Evolutionary conservation across 2,329 filamentous ascomycete genomes (phyloP).

Genomic region (Paecilomyces sp.): DNA sequence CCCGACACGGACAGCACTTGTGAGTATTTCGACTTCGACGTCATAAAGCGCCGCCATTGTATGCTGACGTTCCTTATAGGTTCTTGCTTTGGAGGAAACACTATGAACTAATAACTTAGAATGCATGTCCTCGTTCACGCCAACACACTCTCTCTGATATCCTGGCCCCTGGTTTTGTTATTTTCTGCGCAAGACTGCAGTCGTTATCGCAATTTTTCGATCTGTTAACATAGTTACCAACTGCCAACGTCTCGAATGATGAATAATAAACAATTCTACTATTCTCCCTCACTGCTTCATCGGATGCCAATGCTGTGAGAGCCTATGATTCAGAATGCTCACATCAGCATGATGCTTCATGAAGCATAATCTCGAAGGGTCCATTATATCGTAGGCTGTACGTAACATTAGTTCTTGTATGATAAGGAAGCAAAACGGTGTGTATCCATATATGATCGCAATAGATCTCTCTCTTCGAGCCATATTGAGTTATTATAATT

Average conservation of each 20-base stretch:
- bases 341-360: too few relatives aligned
- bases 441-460: too few relatives aligned
- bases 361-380: too few relatives aligned
- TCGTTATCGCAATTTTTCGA: background rate
- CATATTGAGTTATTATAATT: too few relatives aligned
- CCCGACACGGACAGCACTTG: conserved; percentile 74
- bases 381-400: too few relatives aligned
- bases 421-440: too few relatives aligned
- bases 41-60: background rate
- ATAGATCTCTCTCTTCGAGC: too few relatives aligned
- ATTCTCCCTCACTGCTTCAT: too few relatives aligned
- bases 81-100: background rate
- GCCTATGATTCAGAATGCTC: too few relatives aligned
- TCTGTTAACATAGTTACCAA: background rate
- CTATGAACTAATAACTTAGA: background rate
- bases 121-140: background rate
- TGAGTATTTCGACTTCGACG: conserved; percentile 38
- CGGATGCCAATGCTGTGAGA: too few relatives aligned
- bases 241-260: background rate
- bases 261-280: background rate
- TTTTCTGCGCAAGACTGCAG: background rate
- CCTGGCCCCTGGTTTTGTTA: background rate
- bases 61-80: background rate
- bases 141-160: background rate
- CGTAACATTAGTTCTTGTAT: too few relatives aligned